Conservation (phyloP, 2,329 filamentous ascomycete genomes). For the Sarocladium strictum region DNA sequence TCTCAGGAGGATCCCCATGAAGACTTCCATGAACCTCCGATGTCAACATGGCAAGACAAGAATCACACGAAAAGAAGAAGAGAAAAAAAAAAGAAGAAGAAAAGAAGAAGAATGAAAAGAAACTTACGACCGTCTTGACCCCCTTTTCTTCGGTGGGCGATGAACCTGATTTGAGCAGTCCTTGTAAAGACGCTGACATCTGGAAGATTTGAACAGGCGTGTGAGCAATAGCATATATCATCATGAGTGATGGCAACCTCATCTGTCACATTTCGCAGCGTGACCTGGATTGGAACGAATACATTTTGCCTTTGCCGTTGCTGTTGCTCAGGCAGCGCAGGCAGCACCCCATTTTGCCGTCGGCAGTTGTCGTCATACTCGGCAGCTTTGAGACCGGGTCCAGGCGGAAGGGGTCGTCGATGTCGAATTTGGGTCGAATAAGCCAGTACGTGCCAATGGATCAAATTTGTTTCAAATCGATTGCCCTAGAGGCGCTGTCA, state of each 20-base stretch:
- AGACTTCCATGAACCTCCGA: no score
- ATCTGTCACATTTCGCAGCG: conserved; percentile 41
- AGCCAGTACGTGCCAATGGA: no score
- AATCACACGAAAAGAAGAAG: no score
- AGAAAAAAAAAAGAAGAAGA: no score
- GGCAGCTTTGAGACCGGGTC: no score
- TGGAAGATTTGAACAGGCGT: conserved; percentile 16
- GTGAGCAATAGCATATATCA: background rate
- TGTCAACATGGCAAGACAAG: no score
- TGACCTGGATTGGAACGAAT: conserved; percentile 32
- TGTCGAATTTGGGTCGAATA: no score
- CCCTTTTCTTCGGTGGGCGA: conserved; percentile 45
- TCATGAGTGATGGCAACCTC: conserved; percentile 11
- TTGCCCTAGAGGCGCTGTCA: no score
- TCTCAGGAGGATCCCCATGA: no score
- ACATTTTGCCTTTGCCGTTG: conserved; percentile 45
- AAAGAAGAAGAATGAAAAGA: background rate
- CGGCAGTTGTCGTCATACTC: conserved; percentile 26
- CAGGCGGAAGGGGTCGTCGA: no score
- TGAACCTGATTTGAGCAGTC: conserved; percentile 41
- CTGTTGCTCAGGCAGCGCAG: conserved; percentile 40
- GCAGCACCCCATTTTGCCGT: conserved; percentile 44
- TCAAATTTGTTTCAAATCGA: background rate
- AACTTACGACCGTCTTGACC: conserved; percentile 44
- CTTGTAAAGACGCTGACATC: conserved; percentile 43